phyloP scores from a whole-genome alignment of 805 yeast genomes.

The Yamadazyma endophytica region DNA sequence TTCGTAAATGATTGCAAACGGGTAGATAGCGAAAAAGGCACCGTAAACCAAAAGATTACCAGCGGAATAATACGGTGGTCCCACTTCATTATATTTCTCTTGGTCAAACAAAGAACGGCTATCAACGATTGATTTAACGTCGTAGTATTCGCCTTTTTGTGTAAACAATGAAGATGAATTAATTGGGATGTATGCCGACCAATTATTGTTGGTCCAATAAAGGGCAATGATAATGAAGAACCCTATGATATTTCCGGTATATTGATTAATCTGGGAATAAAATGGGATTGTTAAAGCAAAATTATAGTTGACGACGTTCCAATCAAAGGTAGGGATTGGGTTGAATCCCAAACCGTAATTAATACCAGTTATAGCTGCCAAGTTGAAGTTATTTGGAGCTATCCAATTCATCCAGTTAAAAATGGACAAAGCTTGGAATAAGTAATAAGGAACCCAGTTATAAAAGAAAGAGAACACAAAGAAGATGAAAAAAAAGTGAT shows the following conservation, averaged over 20 bases:
- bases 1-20: constrained; percentile 41
- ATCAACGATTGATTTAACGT: constrained; percentile 40
- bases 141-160: constrained; percentile 43
- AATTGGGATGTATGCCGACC: constrained; percentile 28
- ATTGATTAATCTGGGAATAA: constrained; percentile 19
- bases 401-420: constrained; percentile 63
- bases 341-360: constrained; percentile 47
- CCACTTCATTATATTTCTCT: constrained; percentile 18
- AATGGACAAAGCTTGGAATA: constrained; percentile 37
- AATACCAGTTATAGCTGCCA: constrained; percentile 50
- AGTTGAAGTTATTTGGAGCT: constrained; percentile 44
- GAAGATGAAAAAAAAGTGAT: constrained; percentile 17
- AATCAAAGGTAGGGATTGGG: constrained; percentile 53
- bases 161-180: constrained; percentile 43
- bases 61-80: constrained; percentile 31
- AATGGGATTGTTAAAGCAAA: constrained; percentile 42
- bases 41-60: constrained; percentile 26
- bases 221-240: constrained; percentile 17
- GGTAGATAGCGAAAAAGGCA: constrained; percentile 25
- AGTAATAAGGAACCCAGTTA: constrained; percentile 45
- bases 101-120: constrained; percentile 25
- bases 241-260: constrained; percentile 16
- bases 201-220: constrained; percentile 20
- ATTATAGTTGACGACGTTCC: constrained; percentile 38
- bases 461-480: constrained; percentile 33